Evolutionary conservation across 2,329 filamentous ascomycete genomes (phyloP).

Genomic region (Bipolaris zeicola): DNA sequence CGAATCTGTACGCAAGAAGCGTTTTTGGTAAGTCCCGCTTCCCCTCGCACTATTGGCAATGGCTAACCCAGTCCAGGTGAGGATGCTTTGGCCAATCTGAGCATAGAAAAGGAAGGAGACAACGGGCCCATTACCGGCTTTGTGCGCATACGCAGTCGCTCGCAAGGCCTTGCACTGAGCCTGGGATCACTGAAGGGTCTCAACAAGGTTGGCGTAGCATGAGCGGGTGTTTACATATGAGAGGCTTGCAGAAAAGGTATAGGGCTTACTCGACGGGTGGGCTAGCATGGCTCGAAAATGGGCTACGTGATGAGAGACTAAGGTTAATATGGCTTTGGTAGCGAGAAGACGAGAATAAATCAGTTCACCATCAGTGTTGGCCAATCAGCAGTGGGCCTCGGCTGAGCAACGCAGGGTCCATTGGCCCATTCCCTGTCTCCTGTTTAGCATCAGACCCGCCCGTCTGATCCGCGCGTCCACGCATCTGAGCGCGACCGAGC

Average conservation of each 20-base stretch:
- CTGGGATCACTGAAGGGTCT: constrained; percentile 93
- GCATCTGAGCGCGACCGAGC: constrained; percentile 3
- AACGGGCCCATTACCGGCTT: constrained; percentile 96
- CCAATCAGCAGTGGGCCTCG: constrained; percentile 7
- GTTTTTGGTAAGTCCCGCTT: constrained; percentile 82
- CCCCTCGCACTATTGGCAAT: background rate
- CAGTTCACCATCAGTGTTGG: background rate
- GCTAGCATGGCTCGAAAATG: background rate
- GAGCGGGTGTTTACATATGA: constrained; percentile 1
- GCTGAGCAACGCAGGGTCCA: constrained; percentile 17
- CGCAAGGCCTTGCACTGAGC: constrained; percentile 91
- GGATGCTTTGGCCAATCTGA: constrained; percentile 96
- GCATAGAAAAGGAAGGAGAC: constrained; percentile 96
- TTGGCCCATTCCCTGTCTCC: constrained; percentile 8
- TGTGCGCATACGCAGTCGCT: constrained; percentile 95
- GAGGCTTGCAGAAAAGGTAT: constrained; percentile 11
- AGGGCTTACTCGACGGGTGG: constrained; percentile 6
- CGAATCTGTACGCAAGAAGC: constrained; percentile 93
- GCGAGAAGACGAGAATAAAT: constrained; percentile 14
- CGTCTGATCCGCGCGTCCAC: background rate
- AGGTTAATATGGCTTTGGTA: constrained; percentile 21
- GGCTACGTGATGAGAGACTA: constrained; percentile 2
- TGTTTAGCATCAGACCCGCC: constrained; percentile 18
- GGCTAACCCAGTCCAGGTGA: constrained; percentile 67
- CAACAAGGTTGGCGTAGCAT: constrained; percentile 58